Evolutionary conservation across 805 yeast genomes (phyloP).

Genomic region (Danielia oregonensis): DNA sequence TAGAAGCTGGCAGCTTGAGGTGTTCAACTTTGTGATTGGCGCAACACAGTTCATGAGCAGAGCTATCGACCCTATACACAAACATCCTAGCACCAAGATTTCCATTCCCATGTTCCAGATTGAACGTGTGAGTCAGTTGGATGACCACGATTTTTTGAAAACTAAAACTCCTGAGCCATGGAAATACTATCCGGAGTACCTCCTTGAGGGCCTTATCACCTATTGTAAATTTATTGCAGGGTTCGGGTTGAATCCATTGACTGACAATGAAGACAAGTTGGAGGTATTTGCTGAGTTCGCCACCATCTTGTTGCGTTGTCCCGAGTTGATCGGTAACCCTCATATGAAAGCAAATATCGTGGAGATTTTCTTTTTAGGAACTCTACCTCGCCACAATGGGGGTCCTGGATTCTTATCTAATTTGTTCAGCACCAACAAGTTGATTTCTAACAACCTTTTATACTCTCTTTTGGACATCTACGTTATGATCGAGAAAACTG

Average conservation of each 20-base stretch:
- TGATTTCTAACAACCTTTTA: slow-evolving; percentile 63
- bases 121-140: slow-evolving; percentile 61
- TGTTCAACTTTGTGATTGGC: slow-evolving; percentile 77
- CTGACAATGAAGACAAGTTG: slow-evolving; percentile 48
- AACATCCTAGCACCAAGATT: slow-evolving; percentile 52
- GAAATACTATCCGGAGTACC: slow-evolving; percentile 80
- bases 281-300: slow-evolving; percentile 64
- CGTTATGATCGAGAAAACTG: slow-evolving; percentile 94
- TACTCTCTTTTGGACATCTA: slow-evolving; percentile 86
- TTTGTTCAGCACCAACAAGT: slow-evolving; percentile 58
- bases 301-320: slow-evolving; percentile 74
- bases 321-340: slow-evolving; percentile 84
- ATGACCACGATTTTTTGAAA: slow-evolving; percentile 69
- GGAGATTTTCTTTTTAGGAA: slow-evolving; percentile 75
- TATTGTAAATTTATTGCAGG: slow-evolving; percentile 62
- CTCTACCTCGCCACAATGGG: slow-evolving; percentile 51
- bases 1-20: slow-evolving; percentile 54
- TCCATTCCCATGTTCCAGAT: slow-evolving; percentile 54
- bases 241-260: slow-evolving; percentile 55
- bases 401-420: slow-evolving; percentile 72
- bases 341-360: slow-evolving; percentile 84
- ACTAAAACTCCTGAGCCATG: slow-evolving; percentile 69
- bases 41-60: slow-evolving; percentile 67
- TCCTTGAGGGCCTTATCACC: slow-evolving; percentile 76
- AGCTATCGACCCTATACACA: slow-evolving; percentile 68